Percentiles rank a stretch among this genome's conserved stretches.
These are phyloP conservation scores for Globisporangium cystogenes DNA, from an alignment of 352 stramenopile species.

Conservation along the genomic window DNA sequence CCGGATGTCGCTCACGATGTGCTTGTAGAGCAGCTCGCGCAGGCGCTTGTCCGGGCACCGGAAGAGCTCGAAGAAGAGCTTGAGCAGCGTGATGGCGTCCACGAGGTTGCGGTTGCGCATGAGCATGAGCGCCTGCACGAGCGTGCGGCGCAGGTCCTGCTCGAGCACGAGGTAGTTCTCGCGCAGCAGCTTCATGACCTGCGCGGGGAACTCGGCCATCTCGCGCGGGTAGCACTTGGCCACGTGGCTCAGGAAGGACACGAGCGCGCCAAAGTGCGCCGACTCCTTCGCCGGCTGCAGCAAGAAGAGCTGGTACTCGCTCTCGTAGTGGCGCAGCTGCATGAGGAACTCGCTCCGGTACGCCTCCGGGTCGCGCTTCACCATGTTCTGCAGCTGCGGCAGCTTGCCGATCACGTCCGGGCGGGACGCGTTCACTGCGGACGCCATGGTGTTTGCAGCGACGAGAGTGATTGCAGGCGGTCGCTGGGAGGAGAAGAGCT, in stretches of 20 bases:
- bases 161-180: constrained; percentile 88
- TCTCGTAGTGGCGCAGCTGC: constrained; percentile 95
- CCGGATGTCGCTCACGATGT: constrained; percentile 95
- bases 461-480: too few species aligned
- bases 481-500: not conserved
- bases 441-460: constrained; percentile 25
- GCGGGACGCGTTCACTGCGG: constrained; percentile 66
- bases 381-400: constrained; percentile 97
- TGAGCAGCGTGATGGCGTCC: constrained; percentile 90
- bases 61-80: constrained; percentile 97
- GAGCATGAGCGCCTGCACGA: constrained; percentile 94
- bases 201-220: constrained; percentile 80
- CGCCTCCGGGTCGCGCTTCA: constrained; percentile 95
- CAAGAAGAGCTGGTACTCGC: constrained; percentile 94
- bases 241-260: constrained; percentile 96
- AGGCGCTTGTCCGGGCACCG: constrained; percentile 95
- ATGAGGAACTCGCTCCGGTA: constrained; percentile 98
- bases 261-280: constrained; percentile 92
- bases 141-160: constrained; percentile 90
- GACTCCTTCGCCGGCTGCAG: constrained; percentile 90
- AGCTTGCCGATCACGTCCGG: constrained; percentile 89
- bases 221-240: constrained; percentile 87
- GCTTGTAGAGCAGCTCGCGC: constrained; percentile 91
- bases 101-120: constrained; percentile 94
- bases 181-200: constrained; percentile 92